Evolutionary conservation across 148 eudicot genomes (phyloP), one percentile per base, ranked within the genome.

Genomic region (Gaultheria prostrata): DNA sequence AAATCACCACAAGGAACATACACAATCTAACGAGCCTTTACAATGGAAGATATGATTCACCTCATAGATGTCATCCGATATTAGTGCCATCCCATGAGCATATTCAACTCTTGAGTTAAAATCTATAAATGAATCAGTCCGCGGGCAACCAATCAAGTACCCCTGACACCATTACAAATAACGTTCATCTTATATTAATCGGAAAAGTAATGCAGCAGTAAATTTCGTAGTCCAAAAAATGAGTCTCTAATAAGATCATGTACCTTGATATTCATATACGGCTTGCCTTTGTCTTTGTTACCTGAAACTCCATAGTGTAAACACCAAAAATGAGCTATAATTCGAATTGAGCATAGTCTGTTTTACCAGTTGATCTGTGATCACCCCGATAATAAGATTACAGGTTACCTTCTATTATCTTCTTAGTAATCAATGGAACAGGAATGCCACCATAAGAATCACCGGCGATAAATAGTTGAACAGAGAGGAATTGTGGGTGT

Each of bases 81-180:
- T 88, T 76, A 92, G 93, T 26, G 89, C 93, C 90, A 91, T 88
- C 74, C 89, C 61, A 48, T 89, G 90, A 86, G 92, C 92, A 84
- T 90, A 90, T 45, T 48, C 51, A 45, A 91, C 79, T 77, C 65
- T 85, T 0, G 95, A 87, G 80, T 91, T 92, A 0, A 9, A 3
- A 56, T 89, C 89, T 3, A 89, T 86, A 80, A 87, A 75, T 8
- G 17, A 15, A 83, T 92, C 95, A 2, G 93, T 91, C 10, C 6
- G 35, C 5, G 95, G 95, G 81, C 92, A 86, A 76, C 92, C 91
- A 78, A 86, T 84, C 76, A 90, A 61, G 81, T 90, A 90, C 46
- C 93, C 93, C 93, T 90, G 85, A 48, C 3, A 76, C 35, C 70
- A 8, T 30, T n/a, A 13, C 26, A 35, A 65, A 80, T 35, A 35